A percentile compares a stretch with the other conserved stretches of the same genome.
phyloP scores from a whole-genome alignment of 495 filamentous ascomycete species.

The Cercophora sp. region DNA sequence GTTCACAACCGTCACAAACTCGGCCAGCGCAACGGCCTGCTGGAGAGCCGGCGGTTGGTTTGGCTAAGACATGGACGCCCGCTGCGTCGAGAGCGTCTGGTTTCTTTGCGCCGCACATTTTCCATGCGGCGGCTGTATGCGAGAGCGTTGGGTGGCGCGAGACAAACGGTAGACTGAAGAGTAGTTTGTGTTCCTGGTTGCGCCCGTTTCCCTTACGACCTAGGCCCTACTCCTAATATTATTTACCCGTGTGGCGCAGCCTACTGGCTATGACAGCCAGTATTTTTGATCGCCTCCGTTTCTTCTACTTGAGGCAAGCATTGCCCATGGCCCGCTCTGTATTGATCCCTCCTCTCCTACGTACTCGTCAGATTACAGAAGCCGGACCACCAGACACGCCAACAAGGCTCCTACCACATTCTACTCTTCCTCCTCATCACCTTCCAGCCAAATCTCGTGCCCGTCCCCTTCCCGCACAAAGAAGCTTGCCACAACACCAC shows the following conservation, averaged over 20 bases:
- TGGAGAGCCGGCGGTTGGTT: slow-evolving; percentile 38
- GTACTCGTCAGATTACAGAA: background rate
- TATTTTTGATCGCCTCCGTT: too few species aligned
- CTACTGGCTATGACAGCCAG: too few species aligned
- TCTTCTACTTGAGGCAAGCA: too few species aligned
- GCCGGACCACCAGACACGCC: background rate
- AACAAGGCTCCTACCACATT: background rate
- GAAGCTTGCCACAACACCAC: slow-evolving; percentile 57
- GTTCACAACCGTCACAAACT: slow-evolving; percentile 33
- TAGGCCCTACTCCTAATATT: too few species aligned
- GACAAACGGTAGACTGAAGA: too few species aligned
- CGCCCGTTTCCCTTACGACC: too few species aligned
- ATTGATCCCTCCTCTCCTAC: background rate
- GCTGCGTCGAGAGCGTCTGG: background rate
- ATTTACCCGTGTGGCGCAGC: too few species aligned
- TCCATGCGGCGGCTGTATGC: too few species aligned
- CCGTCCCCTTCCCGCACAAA: slow-evolving; percentile 72
- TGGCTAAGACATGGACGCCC: slow-evolving; percentile 12
- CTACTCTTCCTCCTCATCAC: slow-evolving; percentile 54
- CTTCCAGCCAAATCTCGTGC: slow-evolving; percentile 65
- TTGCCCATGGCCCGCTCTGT: too few species aligned
- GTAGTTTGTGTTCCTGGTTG: too few species aligned
- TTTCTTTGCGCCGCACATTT: too few species aligned
- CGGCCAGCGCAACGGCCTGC: slow-evolving; percentile 35
- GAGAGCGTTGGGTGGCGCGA: too few species aligned